Percentiles rank a stretch among this genome's conserved stretches.
Conservation (phyloP, 75 land plant genomes). For the Pinus tabuliformis region DNA sequence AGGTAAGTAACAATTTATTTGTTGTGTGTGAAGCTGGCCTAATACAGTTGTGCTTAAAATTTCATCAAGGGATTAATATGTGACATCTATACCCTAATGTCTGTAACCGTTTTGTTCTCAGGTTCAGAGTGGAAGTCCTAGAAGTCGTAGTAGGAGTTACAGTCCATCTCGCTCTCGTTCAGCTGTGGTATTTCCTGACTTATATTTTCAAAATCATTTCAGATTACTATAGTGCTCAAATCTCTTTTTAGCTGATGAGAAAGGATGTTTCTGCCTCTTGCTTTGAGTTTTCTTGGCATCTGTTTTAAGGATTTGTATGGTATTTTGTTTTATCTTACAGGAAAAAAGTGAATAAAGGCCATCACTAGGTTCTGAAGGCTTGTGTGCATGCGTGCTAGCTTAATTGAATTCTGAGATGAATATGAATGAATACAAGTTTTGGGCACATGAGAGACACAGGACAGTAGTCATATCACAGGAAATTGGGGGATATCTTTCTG, state of each 20-base stretch:
- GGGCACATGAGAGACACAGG: not conserved
- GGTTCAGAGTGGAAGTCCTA: not conserved
- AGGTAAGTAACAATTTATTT: constrained; percentile 2
- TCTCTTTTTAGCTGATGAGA: not conserved
- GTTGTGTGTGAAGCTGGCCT: not conserved
- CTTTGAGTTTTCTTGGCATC: not conserved
- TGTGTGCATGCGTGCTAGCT: not conserved
- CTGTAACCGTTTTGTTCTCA: not conserved
- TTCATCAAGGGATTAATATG: not conserved
- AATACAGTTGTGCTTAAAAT: not conserved
- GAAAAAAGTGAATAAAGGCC: not conserved
- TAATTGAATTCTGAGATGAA: not conserved
- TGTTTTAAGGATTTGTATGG: not conserved
- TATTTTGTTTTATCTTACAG: not conserved
- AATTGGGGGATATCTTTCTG: not conserved
- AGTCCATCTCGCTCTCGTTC: constrained; percentile 2
- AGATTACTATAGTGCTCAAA: not conserved
- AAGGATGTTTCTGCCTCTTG: not conserved
- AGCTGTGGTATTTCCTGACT: not conserved
- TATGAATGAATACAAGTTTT: not conserved
- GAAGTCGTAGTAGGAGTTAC: constrained; percentile 1
- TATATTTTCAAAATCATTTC: not conserved
- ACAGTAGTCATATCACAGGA: not conserved
- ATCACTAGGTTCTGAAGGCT: not conserved
- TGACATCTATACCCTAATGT: not conserved